Conservation (phyloP, 2,329 filamentous ascomycete genomes). For the Xylariaceae sp. region DNA sequence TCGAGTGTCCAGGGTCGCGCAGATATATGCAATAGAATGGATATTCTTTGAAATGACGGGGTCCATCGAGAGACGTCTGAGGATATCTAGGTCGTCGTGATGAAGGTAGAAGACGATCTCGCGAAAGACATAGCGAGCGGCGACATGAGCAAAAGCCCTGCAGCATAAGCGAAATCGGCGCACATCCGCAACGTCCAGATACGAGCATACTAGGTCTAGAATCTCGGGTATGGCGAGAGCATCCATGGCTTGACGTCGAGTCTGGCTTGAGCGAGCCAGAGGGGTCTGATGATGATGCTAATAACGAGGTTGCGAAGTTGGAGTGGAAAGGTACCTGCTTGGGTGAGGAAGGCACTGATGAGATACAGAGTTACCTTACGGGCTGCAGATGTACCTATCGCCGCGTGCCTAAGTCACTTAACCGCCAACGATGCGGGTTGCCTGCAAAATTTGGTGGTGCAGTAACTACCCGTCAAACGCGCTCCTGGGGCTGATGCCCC, state of each 20-base stretch:
- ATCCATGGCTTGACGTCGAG: slow-evolving; percentile 9
- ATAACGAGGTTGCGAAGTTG: too few relatives aligned
- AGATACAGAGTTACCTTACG: too few relatives aligned
- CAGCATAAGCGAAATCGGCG: slow-evolving; percentile 22
- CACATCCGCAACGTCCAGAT: slow-evolving; percentile 19
- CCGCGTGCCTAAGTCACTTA: too few relatives aligned
- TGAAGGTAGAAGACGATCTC: slow-evolving; percentile 25
- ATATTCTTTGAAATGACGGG: slow-evolving; percentile 21
- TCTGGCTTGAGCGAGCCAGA: too few relatives aligned
- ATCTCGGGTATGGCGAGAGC: slow-evolving; percentile 13
- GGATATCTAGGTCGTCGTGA: slow-evolving; percentile 18
- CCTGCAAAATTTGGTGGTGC: too few relatives aligned
- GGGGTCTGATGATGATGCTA: too few relatives aligned
- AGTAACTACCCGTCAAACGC: too few relatives aligned
- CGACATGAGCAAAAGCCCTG: slow-evolving; percentile 19
- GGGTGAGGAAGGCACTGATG: too few relatives aligned
- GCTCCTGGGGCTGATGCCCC: too few relatives aligned
- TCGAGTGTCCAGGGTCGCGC: slow-evolving; percentile 11
- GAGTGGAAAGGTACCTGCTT: too few relatives aligned
- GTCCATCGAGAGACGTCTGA: slow-evolving; percentile 20
- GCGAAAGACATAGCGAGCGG: slow-evolving; percentile 36
- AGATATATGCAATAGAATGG: slow-evolving; percentile 20
- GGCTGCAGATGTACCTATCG: too few relatives aligned
- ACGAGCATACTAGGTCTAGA: slow-evolving; percentile 21
- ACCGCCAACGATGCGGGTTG: too few relatives aligned